A percentile compares a stretch with the other conserved stretches of the same genome.
These are phyloP conservation scores for Lophium mytilinum DNA, from an alignment of 495 filamentous ascomycete genomes.

Conservation along the genomic window DNA sequence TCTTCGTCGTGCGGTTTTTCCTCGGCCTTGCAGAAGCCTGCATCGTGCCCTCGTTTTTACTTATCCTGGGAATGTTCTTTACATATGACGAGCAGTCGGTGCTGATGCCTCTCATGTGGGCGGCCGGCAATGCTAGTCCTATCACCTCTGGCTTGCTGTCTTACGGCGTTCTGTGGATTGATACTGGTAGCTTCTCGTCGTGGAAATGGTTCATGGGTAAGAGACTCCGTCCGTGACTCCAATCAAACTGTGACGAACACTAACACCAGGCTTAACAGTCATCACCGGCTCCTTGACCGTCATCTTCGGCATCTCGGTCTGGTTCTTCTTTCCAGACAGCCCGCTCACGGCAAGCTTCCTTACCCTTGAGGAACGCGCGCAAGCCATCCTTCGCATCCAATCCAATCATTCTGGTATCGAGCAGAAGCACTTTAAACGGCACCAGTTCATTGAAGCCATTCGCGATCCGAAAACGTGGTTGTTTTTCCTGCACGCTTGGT, in stretches of 20 bases:
- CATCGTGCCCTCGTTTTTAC: slow-evolving; percentile 37
- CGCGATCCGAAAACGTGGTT: slow-evolving; percentile 29
- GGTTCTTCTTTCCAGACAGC: slow-evolving; percentile 2
- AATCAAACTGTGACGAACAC: no score
- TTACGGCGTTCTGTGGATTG: slow-evolving; percentile 38
- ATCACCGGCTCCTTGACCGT: slow-evolving; percentile 4
- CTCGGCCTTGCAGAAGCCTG: slow-evolving; percentile 37
- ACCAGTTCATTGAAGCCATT: slow-evolving; percentile 30
- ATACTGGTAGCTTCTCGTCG: slow-evolving; percentile 35
- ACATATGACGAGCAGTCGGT: slow-evolving; percentile 39
- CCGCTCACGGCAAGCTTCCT: slow-evolving; percentile 7
- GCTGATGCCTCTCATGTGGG: slow-evolving; percentile 40
- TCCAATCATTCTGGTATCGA: slow-evolving; percentile 4
- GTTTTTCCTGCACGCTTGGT: slow-evolving; percentile 38
- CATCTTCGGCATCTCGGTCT: slow-evolving; percentile 4
- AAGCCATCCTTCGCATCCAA: slow-evolving; percentile 4
- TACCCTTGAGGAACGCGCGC: slow-evolving; percentile 1
- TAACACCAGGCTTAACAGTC: background rate
- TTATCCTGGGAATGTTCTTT: slow-evolving; percentile 32
- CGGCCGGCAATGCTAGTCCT: slow-evolving; percentile 36
- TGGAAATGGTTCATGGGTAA: slow-evolving; percentile 40
- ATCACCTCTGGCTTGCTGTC: slow-evolving; percentile 38
- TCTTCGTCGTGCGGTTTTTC: slow-evolving; percentile 39
- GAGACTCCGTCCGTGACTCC: background rate
- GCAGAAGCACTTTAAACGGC: slow-evolving; percentile 9